A percentile compares a stretch with the other conserved stretches of the same genome.
These are phyloP conservation scores for Mycena venus DNA, from an alignment of 768 basidiomycete genomes.

Conservation along the genomic window DNA sequence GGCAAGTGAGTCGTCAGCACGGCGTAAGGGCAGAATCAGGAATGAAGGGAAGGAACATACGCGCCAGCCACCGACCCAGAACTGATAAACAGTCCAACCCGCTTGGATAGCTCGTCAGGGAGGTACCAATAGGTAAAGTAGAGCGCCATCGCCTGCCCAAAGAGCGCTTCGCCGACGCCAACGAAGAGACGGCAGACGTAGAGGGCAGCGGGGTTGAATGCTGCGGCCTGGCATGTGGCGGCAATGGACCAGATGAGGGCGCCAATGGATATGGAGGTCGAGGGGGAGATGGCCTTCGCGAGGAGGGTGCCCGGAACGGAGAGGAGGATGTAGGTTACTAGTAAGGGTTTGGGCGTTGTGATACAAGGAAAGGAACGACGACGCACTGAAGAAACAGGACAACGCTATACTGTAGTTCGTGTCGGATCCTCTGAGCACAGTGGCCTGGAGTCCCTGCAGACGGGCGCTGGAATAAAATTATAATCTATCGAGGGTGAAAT, in stretches of 20 bases:
- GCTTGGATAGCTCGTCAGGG: slow-evolving; percentile 27
- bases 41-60: not conserved
- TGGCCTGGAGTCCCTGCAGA: slow-evolving; percentile 23
- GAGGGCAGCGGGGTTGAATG: slow-evolving; percentile 19
- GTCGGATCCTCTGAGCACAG: slow-evolving; percentile 17
- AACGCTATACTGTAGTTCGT: slow-evolving; percentile 27
- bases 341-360: not conserved
- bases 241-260: slow-evolving; percentile 30
- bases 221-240: slow-evolving; percentile 25
- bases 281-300: slow-evolving; percentile 24
- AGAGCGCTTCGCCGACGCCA: slow-evolving; percentile 25
- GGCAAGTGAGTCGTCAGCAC: not conserved
- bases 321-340: slow-evolving; percentile 26
- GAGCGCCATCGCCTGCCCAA: slow-evolving; percentile 25
- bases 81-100: slow-evolving; percentile 30
- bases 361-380: not conserved
- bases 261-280: slow-evolving; percentile 26
- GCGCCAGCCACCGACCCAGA: slow-evolving; percentile 24
- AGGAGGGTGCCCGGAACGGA: slow-evolving; percentile 26
- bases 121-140: slow-evolving; percentile 32
- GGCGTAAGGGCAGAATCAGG: too few relatives aligned
- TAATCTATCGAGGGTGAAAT: not conserved
- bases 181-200: slow-evolving; percentile 30
- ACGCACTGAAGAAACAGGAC: slow-evolving; percentile 27
- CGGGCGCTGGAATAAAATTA: slow-evolving; percentile 3